These are phyloP conservation scores for Sanghuangporus weigelae DNA, from an alignment of 1,284 basidiomycete species.

Conservation along the genomic window DNA sequence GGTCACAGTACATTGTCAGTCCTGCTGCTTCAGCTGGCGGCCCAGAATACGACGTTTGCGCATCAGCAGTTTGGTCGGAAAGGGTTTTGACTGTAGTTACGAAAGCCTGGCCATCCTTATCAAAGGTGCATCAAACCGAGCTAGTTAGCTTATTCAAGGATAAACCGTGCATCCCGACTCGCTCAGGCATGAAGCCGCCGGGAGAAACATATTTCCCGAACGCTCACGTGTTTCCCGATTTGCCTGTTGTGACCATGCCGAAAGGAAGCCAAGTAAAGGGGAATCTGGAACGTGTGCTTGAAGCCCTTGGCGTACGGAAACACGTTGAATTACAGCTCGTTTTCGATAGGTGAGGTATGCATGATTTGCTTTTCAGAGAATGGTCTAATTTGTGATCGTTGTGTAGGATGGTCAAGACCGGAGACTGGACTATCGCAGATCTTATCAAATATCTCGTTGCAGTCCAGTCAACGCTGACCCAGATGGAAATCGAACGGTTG, in stretches of 20 bases:
- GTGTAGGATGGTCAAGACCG: slow-evolving; percentile 78
- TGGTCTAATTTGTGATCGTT: slow-evolving; percentile 14
- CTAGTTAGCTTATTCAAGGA: slow-evolving; percentile 54
- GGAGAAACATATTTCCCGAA: slow-evolving; percentile 84
- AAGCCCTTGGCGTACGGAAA: slow-evolving; percentile 79
- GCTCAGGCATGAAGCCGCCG: slow-evolving; percentile 71
- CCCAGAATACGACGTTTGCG: slow-evolving; percentile 60
- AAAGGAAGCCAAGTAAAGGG: slow-evolving; percentile 53
- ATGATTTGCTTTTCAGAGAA: background rate
- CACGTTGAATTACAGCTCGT: slow-evolving; percentile 89
- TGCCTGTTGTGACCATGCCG: slow-evolving; percentile 77
- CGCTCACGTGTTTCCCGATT: slow-evolving; percentile 84
- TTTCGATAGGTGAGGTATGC: slow-evolving; percentile 61
- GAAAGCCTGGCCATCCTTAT: slow-evolving; percentile 72
- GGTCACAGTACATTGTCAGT: slow-evolving; percentile 64
- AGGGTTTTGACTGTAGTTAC: slow-evolving; percentile 69
- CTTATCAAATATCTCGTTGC: slow-evolving; percentile 89
- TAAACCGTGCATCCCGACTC: slow-evolving; percentile 81
- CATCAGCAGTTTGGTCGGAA: slow-evolving; percentile 78
- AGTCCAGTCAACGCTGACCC: slow-evolving; percentile 66
- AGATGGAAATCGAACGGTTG: slow-evolving; percentile 69
- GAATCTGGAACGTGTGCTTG: slow-evolving; percentile 71
- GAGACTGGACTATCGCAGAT: slow-evolving; percentile 75
- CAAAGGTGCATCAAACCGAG: slow-evolving; percentile 52
- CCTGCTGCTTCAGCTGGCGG: slow-evolving; percentile 36